Conservation (phyloP, 202 grass and related monocot species). For the Elaeis oleifera region DNA sequence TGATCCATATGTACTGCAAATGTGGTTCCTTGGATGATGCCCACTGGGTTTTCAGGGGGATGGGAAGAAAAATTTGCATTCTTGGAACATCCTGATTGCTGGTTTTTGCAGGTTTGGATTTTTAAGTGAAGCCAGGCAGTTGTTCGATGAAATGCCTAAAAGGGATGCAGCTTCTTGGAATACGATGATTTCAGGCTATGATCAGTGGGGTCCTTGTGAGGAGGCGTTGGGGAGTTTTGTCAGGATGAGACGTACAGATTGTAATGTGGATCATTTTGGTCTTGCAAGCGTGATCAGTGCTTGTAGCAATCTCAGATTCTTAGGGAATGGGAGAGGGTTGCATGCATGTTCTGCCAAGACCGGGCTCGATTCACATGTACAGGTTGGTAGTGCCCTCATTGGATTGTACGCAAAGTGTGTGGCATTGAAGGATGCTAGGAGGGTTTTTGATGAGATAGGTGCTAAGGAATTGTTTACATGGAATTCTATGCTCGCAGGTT, state of each 20-base stretch:
- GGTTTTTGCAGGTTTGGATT: conserved; percentile 19
- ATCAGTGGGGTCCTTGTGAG: conserved; percentile 20
- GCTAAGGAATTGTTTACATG: conserved; percentile 21
- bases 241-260: conserved; percentile 8
- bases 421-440: conserved; percentile 14
- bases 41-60: conserved; percentile 13
- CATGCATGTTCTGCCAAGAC: conserved; percentile 17
- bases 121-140: conserved; percentile 1
- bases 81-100: conserved; percentile 24
- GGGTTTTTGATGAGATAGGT: conserved; percentile 10
- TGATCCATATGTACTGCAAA: conserved; percentile 19
- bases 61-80: conserved; percentile 19
- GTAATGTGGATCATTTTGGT: conserved; percentile 12
- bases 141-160: conserved; percentile 26
- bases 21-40: conserved; percentile 9
- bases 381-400: conserved; percentile 20
- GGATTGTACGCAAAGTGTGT: conserved; percentile 16
- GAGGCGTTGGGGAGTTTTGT: conserved; percentile 10
- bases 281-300: conserved; percentile 17
- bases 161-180: conserved; percentile 23
- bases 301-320: conserved; percentile 25
- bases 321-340: conserved; percentile 1
- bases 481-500: conserved; percentile 25
- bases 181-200: conserved; percentile 20
- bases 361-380: conserved; percentile 18